Evolutionary conservation across 176 grass and related monocot species (phyloP), one percentile per base, ranked within the genome.

Genomic region (Raddia distichophylla): DNA sequence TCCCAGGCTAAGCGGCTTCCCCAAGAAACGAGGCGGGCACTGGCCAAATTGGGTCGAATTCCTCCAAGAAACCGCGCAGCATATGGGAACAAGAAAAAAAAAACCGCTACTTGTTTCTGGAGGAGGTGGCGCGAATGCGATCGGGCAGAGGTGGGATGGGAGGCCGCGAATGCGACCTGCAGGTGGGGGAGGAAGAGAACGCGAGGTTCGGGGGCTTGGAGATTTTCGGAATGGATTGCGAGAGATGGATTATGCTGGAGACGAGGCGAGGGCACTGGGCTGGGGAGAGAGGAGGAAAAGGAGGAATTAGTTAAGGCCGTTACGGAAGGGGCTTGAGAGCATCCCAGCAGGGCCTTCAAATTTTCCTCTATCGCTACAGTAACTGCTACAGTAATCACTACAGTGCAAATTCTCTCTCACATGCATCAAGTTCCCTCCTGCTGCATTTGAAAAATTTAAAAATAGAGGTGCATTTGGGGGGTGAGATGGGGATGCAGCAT

Each of bases 251-350:
- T 88, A 83, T n/a, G 80, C 80, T 83, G 80, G 77, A 86, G 82
- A 56, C 12, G 46, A 32, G 20, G 46, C 61, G 14, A 64, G 64
- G 46, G 16, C 37, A 40, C 37, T 40, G 37, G 37, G 37, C 37
- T n/a, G n/a, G n/a, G n/a, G n/a, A n/a, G n/a, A n/a, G n/a, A n/a
- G 4, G 69, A 16, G 54, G 72, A 66, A 64, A 72, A 55, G 74
- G 78, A 80, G 65, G 83, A 83, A 86, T 81, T 83, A 78, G 84
- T 71, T 90, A 74, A 84, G 84, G 81, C 87, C 87, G 81, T 90
- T 90, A 78, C 14, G 55, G 72, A 79, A 85, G 74, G 33, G 54
- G 69, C n/a, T n/a, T n/a, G n/a, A n/a, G n/a, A n/a, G n/a, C n/a
- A n/a, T n/a, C n/a, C n/a, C n/a, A n/a, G n/a, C n/a, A n/a, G n/a